These are phyloP conservation scores for Microthlaspi erraticum DNA, from an alignment of 345 rosid genomes.

Conservation along the genomic window DNA sequence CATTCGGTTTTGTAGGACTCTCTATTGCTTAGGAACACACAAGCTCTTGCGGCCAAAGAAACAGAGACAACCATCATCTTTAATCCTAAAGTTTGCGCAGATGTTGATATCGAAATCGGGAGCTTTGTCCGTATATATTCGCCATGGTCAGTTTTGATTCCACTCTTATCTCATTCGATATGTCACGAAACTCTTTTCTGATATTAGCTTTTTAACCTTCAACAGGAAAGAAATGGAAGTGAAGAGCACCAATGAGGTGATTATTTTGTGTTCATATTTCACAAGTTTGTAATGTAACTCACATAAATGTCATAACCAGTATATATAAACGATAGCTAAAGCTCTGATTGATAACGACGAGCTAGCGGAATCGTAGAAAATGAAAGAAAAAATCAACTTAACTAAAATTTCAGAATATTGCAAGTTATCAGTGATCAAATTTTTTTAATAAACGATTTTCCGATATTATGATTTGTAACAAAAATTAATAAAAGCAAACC, in stretches of 20 bases:
- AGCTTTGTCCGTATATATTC: constrained; percentile 59
- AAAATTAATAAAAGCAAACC: background rate
- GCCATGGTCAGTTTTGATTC: constrained; percentile 62
- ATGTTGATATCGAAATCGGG: constrained; percentile 85
- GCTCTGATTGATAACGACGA: background rate
- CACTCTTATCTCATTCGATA: background rate
- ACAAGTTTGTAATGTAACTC: constrained; percentile 39
- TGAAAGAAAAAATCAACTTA: background rate
- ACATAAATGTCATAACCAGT: constrained; percentile 9
- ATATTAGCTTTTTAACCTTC: constrained; percentile 15
- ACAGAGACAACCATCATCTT: constrained; percentile 63
- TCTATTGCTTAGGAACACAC: constrained; percentile 38
- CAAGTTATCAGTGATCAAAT: no score
- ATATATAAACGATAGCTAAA: background rate
- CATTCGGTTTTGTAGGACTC: constrained; percentile 51
- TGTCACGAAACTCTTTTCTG: constrained; percentile 11
- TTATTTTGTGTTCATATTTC: constrained; percentile 65
- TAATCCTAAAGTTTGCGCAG: constrained; percentile 68
- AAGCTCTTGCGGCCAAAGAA: constrained; percentile 42
- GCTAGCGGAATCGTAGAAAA: background rate
- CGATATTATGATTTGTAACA: background rate
- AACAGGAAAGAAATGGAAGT: constrained; percentile 78
- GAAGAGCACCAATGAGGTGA: constrained; percentile 45
- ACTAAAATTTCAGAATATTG: background rate
- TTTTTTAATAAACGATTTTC: no score